Conservation (phyloP, 2,329 filamentous ascomycete species). For the Xenosphaeropsis pyriputrescens region DNA sequence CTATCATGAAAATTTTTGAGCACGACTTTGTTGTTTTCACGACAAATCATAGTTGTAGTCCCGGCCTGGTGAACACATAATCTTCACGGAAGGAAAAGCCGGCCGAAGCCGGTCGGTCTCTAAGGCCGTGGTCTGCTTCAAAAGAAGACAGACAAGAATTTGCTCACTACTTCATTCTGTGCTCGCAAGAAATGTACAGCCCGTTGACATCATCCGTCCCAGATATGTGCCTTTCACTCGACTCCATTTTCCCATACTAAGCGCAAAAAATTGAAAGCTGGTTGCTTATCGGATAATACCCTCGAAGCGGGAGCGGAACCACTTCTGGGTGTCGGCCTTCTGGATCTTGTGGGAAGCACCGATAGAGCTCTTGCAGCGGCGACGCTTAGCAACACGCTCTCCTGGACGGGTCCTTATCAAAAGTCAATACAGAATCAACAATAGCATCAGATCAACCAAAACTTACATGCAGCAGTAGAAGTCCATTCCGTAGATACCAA, state of each 20-base stretch:
- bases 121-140: conserved; percentile 53
- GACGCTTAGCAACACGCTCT: conserved; percentile 92
- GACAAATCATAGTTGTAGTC: no score
- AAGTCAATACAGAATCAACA: conserved; percentile 23
- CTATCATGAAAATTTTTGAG: no score
- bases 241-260: conserved; percentile 10
- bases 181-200: conserved; percentile 14
- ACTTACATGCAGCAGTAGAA: conserved; percentile 96
- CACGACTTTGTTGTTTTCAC: no score
- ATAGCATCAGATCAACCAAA: conserved; percentile 25
- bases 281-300: conserved; percentile 89
- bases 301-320: conserved; percentile 92
- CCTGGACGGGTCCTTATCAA: conserved; percentile 61
- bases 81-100: conserved; percentile 27
- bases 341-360: conserved; percentile 86
- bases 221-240: conserved; percentile 6
- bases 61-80: no score
- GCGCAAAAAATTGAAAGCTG: conserved; percentile 1
- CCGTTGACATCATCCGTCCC: conserved; percentile 4
- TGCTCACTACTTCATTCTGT: conserved; percentile 27
- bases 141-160: conserved; percentile 31
- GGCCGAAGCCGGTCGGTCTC: conserved; percentile 60
- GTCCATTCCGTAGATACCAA: conserved; percentile 99
- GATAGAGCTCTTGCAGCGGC: conserved; percentile 75
- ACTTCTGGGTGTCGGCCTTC: conserved; percentile 91